Evolutionary conservation across 305 asterid genomes (phyloP).

Genomic region (Rubia tinctorum): DNA sequence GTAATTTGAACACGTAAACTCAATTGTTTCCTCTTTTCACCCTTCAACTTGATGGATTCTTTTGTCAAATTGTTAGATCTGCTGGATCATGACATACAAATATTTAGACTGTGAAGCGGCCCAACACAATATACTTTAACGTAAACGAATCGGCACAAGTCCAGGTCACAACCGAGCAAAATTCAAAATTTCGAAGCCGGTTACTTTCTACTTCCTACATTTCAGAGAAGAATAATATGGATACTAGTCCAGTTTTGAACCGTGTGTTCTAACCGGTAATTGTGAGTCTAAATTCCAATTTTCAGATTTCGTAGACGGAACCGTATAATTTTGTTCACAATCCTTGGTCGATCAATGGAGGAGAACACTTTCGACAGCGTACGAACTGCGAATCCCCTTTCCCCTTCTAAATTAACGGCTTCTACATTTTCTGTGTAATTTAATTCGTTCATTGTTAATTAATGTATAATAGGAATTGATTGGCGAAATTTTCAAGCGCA

Average conservation of each 20-base stretch:
- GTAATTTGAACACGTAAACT: too few relatives aligned
- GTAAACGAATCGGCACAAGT: too few relatives aligned
- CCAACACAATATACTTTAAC: too few relatives aligned
- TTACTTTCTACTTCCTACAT: too few relatives aligned
- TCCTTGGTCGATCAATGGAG: constrained; percentile 4
- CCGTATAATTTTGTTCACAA: background rate
- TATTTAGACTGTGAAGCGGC: too few relatives aligned
- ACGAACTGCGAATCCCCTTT: constrained; percentile 6
- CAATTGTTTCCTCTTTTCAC: too few relatives aligned
- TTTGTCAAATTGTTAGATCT: too few relatives aligned
- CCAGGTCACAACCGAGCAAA: too few relatives aligned
- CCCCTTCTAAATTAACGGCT: background rate
- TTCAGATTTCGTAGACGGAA: background rate
- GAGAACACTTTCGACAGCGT: constrained; percentile 25
- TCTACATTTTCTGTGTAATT: background rate
- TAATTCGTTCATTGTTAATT: background rate
- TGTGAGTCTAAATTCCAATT: background rate
- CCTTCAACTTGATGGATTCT: too few relatives aligned
- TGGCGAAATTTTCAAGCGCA: constrained; percentile 66
- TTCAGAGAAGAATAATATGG: too few relatives aligned
- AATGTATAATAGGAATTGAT: constrained; percentile 55
- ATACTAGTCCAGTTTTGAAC: background rate
- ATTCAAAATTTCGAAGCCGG: too few relatives aligned
- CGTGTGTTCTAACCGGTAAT: background rate
- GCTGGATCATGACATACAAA: too few relatives aligned